Percentiles rank a stretch among this genome's conserved stretches.
phyloP scores from a whole-genome alignment of 1,284 basidiomycete genomes.

The Tranzscheliella williamsii region DNA sequence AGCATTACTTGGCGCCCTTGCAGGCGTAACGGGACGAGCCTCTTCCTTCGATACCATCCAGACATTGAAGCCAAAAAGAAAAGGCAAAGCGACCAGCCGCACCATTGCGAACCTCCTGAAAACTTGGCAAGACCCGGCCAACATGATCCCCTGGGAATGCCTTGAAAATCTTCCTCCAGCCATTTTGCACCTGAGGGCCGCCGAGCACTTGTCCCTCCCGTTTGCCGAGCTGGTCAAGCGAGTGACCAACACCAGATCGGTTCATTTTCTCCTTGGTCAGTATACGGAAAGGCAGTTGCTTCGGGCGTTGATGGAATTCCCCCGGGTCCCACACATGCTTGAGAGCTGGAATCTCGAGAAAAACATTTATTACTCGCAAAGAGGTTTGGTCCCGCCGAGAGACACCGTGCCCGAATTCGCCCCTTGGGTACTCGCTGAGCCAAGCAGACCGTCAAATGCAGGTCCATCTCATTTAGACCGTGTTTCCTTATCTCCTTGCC shows the following conservation, averaged over 20 bases:
- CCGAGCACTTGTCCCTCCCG: constrained; percentile 5
- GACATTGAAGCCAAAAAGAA: constrained; percentile 7
- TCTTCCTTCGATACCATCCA: constrained; percentile 24
- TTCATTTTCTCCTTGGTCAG: constrained; percentile 6
- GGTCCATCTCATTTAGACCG: too few species aligned
- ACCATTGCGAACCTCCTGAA: constrained; percentile 17
- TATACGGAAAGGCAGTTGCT: constrained; percentile 9
- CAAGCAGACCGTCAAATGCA: too few species aligned
- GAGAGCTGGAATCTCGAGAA: constrained; percentile 22
- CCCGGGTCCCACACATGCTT: constrained; percentile 29
- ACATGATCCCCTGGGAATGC: constrained; percentile 28
- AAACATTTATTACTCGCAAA: constrained; percentile 10
- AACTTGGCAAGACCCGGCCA: constrained; percentile 23
- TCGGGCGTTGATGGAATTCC: constrained; percentile 31
- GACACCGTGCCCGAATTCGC: constrained; percentile 22
- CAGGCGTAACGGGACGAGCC: constrained; percentile 3
- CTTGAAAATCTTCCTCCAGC: constrained; percentile 12
- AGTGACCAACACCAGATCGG: constrained; percentile 10
- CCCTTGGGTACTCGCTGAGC: too few species aligned
- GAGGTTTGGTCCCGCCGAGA: constrained; percentile 9
- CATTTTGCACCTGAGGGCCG: constrained; percentile 16
- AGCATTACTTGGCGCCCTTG: constrained; percentile 13
- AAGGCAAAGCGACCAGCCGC: constrained; percentile 1
- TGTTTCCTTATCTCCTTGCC: too few species aligned
- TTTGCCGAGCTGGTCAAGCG: constrained; percentile 21